Conservation (phyloP, 768 basidiomycete genomes). For the Russula vinacea region DNA sequence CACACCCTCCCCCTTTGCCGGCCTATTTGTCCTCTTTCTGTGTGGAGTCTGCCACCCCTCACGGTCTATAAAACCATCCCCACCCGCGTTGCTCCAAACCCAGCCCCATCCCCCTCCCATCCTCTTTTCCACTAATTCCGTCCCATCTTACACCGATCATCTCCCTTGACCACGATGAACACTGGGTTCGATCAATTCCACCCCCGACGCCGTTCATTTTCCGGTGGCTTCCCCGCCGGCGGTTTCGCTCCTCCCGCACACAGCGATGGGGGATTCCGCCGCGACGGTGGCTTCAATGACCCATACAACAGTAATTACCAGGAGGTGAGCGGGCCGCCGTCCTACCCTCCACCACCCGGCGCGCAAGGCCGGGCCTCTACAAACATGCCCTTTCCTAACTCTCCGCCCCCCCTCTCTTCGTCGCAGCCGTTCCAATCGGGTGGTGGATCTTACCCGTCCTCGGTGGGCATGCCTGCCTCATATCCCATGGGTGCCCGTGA, state of each 20-base stretch:
- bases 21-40: constrained; percentile 9
- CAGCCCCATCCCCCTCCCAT: not conserved
- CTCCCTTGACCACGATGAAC: constrained; percentile 16
- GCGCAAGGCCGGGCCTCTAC: not conserved
- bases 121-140: not conserved
- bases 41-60: constrained; percentile 14
- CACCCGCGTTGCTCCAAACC: constrained; percentile 6
- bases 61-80: constrained; percentile 23
- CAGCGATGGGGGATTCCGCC: constrained; percentile 21
- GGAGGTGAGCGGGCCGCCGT: constrained; percentile 29
- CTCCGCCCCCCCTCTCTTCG: not conserved
- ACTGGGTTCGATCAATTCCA: constrained; percentile 13
- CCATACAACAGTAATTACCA: constrained; percentile 4
- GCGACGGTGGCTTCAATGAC: constrained; percentile 14
- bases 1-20: constrained; percentile 6
- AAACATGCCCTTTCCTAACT: constrained; percentile 5
- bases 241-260: not conserved
- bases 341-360: constrained; percentile 7
- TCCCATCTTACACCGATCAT: constrained; percentile 10
- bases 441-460: constrained; percentile 10
- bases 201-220: constrained; percentile 22
- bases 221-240: constrained; percentile 3
- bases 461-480: constrained; percentile 11
- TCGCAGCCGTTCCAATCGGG: constrained; percentile 14
- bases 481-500: constrained; percentile 25